Base-by-base conservation (phyloP, 345 rosid species). In the Melaleuca alternifolia region DNA sequence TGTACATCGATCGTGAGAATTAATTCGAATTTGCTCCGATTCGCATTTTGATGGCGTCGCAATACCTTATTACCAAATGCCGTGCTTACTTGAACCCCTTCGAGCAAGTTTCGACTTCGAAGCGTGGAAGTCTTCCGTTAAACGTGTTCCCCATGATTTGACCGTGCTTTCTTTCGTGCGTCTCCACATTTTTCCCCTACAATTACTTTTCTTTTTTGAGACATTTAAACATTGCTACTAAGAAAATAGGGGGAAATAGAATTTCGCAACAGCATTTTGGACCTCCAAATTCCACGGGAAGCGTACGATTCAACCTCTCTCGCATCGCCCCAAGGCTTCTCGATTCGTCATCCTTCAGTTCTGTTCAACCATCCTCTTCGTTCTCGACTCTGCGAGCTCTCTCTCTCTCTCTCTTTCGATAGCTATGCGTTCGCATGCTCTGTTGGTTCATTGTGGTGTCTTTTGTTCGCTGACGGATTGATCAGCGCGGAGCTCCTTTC, bases 11-110 rank as follows among this genome's bases (percentile, higher is more conserved):
- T 41, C 41, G 41, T 41, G 41, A 41, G 4, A 41, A 41, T 41
- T 41, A 41, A 4, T 26, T 24, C 13, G 14, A 24, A 12, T 26
- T 24, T 11, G 6, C 14, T 26, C 3, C 3, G 11, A 5, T 3
- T 33, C 1, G 1, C 6, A 4, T 16, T 65, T 65, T 33, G 14
- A 62, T 16, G 10, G 2, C 0, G 11, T 1, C 3, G 28, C 0
- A 0, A 59, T 41, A 41, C 41, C 4, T 2, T 41, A 41, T 2
- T 41, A 41, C 41, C 4, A 41, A 41, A 41, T 41, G 41, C 41
- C 41, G 41, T 41, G 41, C 41, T 41, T 4, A 41, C 41, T 41
- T 4, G 41, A 41, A n/a, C n/a, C n/a, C n/a, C n/a, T n/a, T 41
- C 4, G 41, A 41, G 41, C 41, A 41, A 4, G 41, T 41, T 41